A percentile compares a stretch with the other conserved stretches of the same genome.
Evolutionary conservation across 2,329 filamentous ascomycete species (phyloP).

Genomic region (Penicillium palitans): DNA sequence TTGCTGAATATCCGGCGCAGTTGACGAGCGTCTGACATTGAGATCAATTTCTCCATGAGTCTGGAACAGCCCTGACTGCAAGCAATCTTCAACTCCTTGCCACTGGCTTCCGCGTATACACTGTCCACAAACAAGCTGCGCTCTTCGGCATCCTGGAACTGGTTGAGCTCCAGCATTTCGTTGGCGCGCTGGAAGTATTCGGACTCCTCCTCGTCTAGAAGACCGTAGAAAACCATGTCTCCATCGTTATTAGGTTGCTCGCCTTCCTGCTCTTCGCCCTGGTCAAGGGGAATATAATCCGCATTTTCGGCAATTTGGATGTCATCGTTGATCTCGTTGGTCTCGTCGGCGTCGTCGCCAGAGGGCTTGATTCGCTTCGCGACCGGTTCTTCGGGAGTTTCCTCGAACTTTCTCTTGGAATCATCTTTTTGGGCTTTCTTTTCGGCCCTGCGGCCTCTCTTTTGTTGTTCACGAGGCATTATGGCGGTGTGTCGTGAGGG

Average conservation of each 20-base stretch:
- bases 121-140: slow-evolving; percentile 71
- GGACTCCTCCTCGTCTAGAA: slow-evolving; percentile 89
- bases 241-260: slow-evolving; percentile 31
- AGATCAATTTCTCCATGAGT: slow-evolving; percentile 86
- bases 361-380: slow-evolving; percentile 43
- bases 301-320: slow-evolving; percentile 22
- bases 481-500: slow-evolving; percentile 11
- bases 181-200: slow-evolving; percentile 92
- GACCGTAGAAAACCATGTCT: slow-evolving; percentile 82
- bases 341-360: slow-evolving; percentile 21
- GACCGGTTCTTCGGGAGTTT: slow-evolving; percentile 32
- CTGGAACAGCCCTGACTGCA: slow-evolving; percentile 95
- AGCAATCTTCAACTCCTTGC: slow-evolving; percentile 93
- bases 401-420: slow-evolving; percentile 40
- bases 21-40: slow-evolving; percentile 74
- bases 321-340: slow-evolving; percentile 15
- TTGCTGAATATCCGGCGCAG: slow-evolving; percentile 84
- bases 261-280: slow-evolving; percentile 25
- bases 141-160: slow-evolving; percentile 77
- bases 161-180: slow-evolving; percentile 84
- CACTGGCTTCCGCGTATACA: slow-evolving; percentile 80
- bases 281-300: slow-evolving; percentile 43
- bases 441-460: slow-evolving; percentile 48
- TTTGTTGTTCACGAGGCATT: slow-evolving; percentile 52
- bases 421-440: slow-evolving; percentile 43